Percentiles rank a stretch among this genome's conserved stretches.
phyloP scores from a whole-genome alignment of 2,329 filamentous ascomycete genomes.

The Aspergillus pseudonomiae region DNA sequence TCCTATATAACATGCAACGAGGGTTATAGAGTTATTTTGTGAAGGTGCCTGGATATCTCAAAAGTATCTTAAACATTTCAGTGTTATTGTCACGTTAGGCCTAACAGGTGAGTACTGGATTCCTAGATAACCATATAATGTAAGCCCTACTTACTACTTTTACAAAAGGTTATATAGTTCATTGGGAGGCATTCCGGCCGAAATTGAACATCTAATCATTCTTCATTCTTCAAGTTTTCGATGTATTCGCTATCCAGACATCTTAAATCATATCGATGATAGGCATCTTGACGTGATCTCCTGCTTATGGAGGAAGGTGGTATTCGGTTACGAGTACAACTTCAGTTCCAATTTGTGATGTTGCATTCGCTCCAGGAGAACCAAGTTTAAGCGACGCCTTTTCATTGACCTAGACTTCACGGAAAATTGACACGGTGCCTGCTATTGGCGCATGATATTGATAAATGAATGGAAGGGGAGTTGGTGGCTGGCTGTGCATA shows the following conservation, averaged over 20 bases:
- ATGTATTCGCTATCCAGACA: not conserved
- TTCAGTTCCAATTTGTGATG: not conserved
- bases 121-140: too few relatives aligned
- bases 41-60: not conserved
- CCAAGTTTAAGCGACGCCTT: not conserved
- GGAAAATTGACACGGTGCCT: not conserved
- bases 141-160: too few relatives aligned
- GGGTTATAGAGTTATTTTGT: not conserved
- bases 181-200: too few relatives aligned
- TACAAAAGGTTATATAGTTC: too few relatives aligned
- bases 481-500: not conserved
- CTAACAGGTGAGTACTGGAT: too few relatives aligned
- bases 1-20: not conserved
- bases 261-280: not conserved
- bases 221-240: too few relatives aligned
- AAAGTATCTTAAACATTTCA: not conserved
- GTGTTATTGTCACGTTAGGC: too few relatives aligned
- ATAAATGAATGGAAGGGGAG: not conserved
- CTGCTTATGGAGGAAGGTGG: not conserved
- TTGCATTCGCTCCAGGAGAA: not conserved
- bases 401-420: not conserved
- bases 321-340: not conserved
- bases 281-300: not conserved
- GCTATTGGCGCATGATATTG: not conserved
- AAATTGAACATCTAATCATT: too few relatives aligned